Percentiles rank a stretch among this genome's conserved stretches.
Evolutionary conservation across 768 basidiomycete genomes (phyloP).

Genomic region (Kwoniella mangroviensis): DNA sequence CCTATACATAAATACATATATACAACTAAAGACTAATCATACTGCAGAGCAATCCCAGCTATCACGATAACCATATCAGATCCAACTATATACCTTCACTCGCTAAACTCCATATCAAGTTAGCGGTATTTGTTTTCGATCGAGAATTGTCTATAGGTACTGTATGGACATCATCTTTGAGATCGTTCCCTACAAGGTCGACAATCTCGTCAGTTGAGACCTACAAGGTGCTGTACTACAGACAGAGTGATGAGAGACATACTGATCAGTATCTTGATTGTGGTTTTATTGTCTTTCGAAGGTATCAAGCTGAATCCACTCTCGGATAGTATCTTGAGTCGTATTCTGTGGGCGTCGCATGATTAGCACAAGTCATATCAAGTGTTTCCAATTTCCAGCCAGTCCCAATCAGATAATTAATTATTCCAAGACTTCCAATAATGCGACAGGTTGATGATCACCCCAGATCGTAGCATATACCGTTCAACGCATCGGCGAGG

Average conservation of each 20-base stretch:
- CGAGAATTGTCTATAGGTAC: conserved; percentile 40
- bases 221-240: background rate
- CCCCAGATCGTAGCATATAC: no score
- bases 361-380: background rate
- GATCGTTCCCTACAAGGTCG: conserved; percentile 41
- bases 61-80: background rate
- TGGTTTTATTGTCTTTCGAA: conserved; percentile 18
- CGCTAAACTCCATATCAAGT: conserved; percentile 44
- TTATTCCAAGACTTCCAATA: background rate
- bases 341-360: conserved; percentile 32
- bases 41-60: background rate
- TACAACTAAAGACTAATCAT: background rate
- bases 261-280: conserved; percentile 47
- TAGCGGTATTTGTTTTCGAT: conserved; percentile 44
- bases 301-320: conserved; percentile 43
- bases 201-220: conserved; percentile 1
- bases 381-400: background rate
- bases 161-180: conserved; percentile 44
- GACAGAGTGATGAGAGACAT: conserved; percentile 14
- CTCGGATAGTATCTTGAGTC: conserved; percentile 44
- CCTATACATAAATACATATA: conserved; percentile 1
- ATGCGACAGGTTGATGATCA: no score
- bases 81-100: conserved; percentile 11
- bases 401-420: background rate
- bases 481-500: background rate